Evolutionary conservation across 2,329 filamentous ascomycete genomes (phyloP).

Genomic region (Huntiella omanensis): DNA sequence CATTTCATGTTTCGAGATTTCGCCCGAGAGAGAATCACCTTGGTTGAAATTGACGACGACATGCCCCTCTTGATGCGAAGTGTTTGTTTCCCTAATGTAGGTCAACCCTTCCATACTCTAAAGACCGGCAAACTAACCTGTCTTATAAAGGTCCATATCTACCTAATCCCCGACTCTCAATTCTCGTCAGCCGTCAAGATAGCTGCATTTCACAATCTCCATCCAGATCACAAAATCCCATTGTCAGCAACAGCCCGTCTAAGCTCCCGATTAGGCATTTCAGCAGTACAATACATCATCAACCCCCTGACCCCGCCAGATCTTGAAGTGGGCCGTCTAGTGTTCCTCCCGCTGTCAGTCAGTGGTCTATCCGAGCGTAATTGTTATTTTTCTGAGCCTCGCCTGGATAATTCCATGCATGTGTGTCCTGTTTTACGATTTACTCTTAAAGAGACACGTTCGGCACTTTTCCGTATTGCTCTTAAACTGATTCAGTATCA

Average conservation of each 20-base stretch:
- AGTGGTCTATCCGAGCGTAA: background rate
- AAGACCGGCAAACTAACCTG: background rate
- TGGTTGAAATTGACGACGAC: conserved; percentile 8
- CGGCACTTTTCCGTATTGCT: conserved; percentile 5
- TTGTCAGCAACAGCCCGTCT: background rate
- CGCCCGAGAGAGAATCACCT: background rate
- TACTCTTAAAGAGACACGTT: conserved; percentile 1
- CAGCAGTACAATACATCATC: conserved; percentile 7
- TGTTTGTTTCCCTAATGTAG: conserved; percentile 9
- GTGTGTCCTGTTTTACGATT: conserved; percentile 3
- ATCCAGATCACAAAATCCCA: conserved; percentile 4
- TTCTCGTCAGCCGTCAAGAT: conserved; percentile 4
- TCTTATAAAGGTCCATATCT: conserved; percentile 4
- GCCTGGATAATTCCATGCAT: conserved; percentile 2
- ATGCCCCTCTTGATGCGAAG: conserved; percentile 7
- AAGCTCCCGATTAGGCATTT: too few species aligned
- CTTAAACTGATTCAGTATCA: conserved; percentile 7
- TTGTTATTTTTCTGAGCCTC: background rate
- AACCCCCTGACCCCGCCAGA: conserved; percentile 6
- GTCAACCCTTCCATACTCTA: background rate
- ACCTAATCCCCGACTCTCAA: conserved; percentile 7
- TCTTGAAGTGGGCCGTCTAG: conserved; percentile 10
- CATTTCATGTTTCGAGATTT: conserved; percentile 8
- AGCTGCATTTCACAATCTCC: conserved; percentile 4
- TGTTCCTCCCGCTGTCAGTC: conserved; percentile 7